A percentile compares a stretch with the other conserved stretches of the same genome.
phyloP scores from a whole-genome alignment of 2,329 filamentous ascomycete species.

The Xenosphaeropsis pyriputrescens region DNA sequence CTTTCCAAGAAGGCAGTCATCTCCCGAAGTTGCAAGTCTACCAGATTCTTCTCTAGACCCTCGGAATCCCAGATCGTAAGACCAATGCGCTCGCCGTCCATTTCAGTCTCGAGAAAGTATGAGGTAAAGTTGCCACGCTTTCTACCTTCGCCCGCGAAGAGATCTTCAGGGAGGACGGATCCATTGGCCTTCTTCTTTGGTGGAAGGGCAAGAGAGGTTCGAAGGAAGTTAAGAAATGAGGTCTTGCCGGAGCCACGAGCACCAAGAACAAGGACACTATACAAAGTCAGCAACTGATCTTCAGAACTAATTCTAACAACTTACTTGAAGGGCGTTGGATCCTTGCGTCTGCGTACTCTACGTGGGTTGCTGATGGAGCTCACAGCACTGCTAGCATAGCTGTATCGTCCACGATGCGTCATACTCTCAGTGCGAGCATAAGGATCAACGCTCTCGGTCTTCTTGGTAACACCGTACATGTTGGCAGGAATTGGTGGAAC shows the following conservation, averaged over 20 bases:
- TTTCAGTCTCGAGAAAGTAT: slow-evolving; percentile 86
- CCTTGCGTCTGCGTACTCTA: slow-evolving; percentile 84
- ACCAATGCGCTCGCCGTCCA: slow-evolving; percentile 81
- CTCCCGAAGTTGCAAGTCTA: slow-evolving; percentile 85
- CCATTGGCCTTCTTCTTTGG: slow-evolving; percentile 50
- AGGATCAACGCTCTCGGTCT: slow-evolving; percentile 50
- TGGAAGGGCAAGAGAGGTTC: slow-evolving; percentile 72
- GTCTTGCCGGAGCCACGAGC: slow-evolving; percentile 84
- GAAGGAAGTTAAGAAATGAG: slow-evolving; percentile 91
- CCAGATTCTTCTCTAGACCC: slow-evolving; percentile 85
- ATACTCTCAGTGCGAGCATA: slow-evolving; percentile 85
- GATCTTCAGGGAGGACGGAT: slow-evolving; percentile 30
- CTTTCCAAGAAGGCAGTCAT: slow-evolving; percentile 88
- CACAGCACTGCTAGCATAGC: slow-evolving; percentile 83
- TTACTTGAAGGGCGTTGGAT: slow-evolving; percentile 97
- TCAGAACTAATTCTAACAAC: slow-evolving; percentile 20
- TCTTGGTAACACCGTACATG: slow-evolving; percentile 2
- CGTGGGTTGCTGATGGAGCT: slow-evolving; percentile 89
- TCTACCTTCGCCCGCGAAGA: slow-evolving; percentile 25
- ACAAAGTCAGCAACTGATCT: not conserved
- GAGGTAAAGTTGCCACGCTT: slow-evolving; percentile 58
- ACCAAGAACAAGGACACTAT: slow-evolving; percentile 79
- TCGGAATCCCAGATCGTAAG: slow-evolving; percentile 95
- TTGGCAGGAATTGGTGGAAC: slow-evolving; percentile 38
- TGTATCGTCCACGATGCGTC: slow-evolving; percentile 90